These are phyloP conservation scores for Diaporthe helianthi DNA, from an alignment of 2,329 filamentous ascomycete genomes.

Conservation along the genomic window DNA sequence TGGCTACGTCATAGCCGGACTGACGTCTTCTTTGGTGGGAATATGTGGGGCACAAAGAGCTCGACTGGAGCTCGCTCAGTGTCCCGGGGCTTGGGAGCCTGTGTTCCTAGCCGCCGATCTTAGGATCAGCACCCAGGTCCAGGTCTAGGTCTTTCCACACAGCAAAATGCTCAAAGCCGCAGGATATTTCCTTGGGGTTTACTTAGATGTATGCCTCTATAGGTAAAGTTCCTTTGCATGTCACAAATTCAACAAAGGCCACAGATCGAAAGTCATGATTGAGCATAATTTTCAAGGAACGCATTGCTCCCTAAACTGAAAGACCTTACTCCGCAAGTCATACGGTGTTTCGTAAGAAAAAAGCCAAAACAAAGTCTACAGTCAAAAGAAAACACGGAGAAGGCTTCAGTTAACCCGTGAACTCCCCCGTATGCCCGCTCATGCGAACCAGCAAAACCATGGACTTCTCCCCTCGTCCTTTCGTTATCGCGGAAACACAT, in stretches of 20 bases:
- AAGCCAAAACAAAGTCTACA: conserved; percentile 9
- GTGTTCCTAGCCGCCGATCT: conserved; percentile 7
- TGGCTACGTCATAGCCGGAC: conserved; percentile 14
- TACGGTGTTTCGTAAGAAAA: conserved; percentile 25
- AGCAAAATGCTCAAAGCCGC: neutral
- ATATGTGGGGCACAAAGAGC: conserved; percentile 10
- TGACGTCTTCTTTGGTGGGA: conserved; percentile 18
- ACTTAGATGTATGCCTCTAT: too few species aligned
- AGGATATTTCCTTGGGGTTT: neutral
- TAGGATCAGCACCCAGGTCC: neutral
- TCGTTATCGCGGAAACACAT: neutral
- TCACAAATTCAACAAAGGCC: neutral
- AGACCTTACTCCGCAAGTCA: conserved; percentile 16
- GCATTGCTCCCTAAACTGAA: conserved; percentile 7
- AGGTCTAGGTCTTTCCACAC: neutral
- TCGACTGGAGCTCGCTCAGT: neutral
- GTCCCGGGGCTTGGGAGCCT: too few species aligned
- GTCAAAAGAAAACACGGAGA: conserved; percentile 19
- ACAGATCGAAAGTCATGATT: neutral
- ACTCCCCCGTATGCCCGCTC: conserved; percentile 22
- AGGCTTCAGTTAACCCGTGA: conserved; percentile 2
- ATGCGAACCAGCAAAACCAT: conserved; percentile 5
- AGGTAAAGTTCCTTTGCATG: too few species aligned
- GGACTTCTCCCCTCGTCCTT: neutral
- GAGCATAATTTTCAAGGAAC: conserved; percentile 19